These are phyloP conservation scores for Gracilaria gracilis DNA, from an alignment of 23 red algal genomes.

Conservation along the genomic window DNA sequence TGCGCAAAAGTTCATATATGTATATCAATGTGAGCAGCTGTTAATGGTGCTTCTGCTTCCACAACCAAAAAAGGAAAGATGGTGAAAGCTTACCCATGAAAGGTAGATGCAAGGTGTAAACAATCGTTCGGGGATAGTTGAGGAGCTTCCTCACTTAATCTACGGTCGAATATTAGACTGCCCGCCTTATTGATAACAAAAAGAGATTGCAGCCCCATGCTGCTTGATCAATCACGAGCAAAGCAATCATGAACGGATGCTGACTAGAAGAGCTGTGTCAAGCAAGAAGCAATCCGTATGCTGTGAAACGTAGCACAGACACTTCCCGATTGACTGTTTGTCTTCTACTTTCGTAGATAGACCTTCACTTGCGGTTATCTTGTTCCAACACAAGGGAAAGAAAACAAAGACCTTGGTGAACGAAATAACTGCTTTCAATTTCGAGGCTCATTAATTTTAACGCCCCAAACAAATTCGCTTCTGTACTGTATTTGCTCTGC, in stretches of 20 bases:
- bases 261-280: not conserved
- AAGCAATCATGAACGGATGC: not conserved
- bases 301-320: not conserved
- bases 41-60: no score
- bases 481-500: no score
- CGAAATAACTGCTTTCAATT: no score
- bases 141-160: slow-evolving; percentile 72
- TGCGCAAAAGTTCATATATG: slow-evolving; percentile 4
- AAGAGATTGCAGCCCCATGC: slow-evolving; percentile 81
- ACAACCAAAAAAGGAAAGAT: not conserved
- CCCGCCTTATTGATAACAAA: slow-evolving; percentile 99
- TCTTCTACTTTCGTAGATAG: no score
- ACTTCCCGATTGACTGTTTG: not conserved
- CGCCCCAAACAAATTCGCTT: no score
- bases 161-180: slow-evolving; percentile 90
- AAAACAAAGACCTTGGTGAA: no score
- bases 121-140: slow-evolving; percentile 91
- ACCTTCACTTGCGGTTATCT: no score
- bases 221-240: not conserved
- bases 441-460: no score
- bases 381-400: no score
- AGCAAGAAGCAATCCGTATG: not conserved
- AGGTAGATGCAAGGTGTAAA: slow-evolving; percentile 94
- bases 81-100: slow-evolving; percentile 83
- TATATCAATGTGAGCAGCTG: not conserved